Base-by-base conservation (phyloP, 805 yeast species). In the Candida nitratophila region DNA sequence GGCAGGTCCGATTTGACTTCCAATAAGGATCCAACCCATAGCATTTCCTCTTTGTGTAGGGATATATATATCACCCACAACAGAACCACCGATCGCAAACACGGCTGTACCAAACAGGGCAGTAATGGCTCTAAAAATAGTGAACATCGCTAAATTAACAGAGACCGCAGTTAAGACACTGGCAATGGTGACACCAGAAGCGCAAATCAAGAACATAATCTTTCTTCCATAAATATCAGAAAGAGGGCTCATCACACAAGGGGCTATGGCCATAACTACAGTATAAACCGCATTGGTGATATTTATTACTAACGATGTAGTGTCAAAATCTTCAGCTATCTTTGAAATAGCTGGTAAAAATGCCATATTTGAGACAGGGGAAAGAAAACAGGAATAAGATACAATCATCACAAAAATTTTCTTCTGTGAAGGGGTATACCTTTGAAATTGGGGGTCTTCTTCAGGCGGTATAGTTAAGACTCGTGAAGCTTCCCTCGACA, bases 61-160 rank as follows among this genome's bases (percentile, higher is more conserved):
- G 5, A 57, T 58, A 52, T 68, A 74, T 34, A 76, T 65, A 54
- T 77, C 83, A 17, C 76, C 74, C 14, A 77, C 61, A 11, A 76
- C 63, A 17, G 68, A 65, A 3, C 79, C 79, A 3, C 81, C 81
- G 26, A 76, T 64, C 33, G 75, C 61, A 57, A 77, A 76, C 47
- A 76, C 76, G 0, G 78, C 67, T 1, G 82, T 75, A 5, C 81
- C 83, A 52, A 73, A 71, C 10, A 78, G 51, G 0, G 78, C 82
- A n/a, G 73, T 61, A 12, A 69, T 42, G 4, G 73, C 66, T 52
- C 83, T 58, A 47, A 76, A 76, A 0, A 77, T 62, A 42, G 67
- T 74, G 54, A 76, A 77, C 78, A 74, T 76, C 4, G 77, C 73
- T 36, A 78, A 52, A 49, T 78, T 69, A 27, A 63, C 73, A 1